Evolutionary conservation across 345 rosid genomes (phyloP), one percentile per base, ranked within the genome.

Genomic region (Punica granatum): DNA sequence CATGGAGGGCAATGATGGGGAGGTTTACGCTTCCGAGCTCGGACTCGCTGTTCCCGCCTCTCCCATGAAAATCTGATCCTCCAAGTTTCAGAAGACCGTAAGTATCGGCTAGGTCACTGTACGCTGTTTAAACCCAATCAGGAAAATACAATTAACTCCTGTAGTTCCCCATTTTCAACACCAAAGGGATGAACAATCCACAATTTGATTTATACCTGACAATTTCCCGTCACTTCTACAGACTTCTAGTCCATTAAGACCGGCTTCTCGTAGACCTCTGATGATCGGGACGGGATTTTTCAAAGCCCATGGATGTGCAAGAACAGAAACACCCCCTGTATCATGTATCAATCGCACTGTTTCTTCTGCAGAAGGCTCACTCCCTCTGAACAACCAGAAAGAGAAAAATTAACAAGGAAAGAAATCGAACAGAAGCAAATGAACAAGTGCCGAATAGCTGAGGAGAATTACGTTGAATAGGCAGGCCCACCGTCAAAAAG

Each of bases 271-370:
- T 80, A 94, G 74, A 70, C 75, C 79, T 77, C 81, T 74, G 69
- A 88, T 82, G 35, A 94, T 70, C 23, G 84, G 69, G 63, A 76
- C 83, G 35, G 95, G 93, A 70, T 94, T 76, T 75, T 89, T 89
- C 77, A 94, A 75, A 33, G 90, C 90, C 99, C 99, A 94, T 16
- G 99, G 99, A 84, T 94, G 99, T 77, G 98, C 99, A 33, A 94
- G 85, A 51, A 94, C 97, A n/a, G 98, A 83, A 71, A 94, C 73
- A 59, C 98, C 99, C 51, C 99, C 99, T 0, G 98, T 89, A 78
- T 80, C 79, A 77, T 74, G 63, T 66, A 94, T 84, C 41, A 94
- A 72, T 76, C 72, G 78, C 68, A 94, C 87, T 18, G 95, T 86
- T 75, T 84, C 95, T 83, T 89, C 96, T 7, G 85, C 80, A 49